Base-by-base conservation (phyloP, 2,329 filamentous ascomycete genomes). In the Paecilomyces formosus region DNA sequence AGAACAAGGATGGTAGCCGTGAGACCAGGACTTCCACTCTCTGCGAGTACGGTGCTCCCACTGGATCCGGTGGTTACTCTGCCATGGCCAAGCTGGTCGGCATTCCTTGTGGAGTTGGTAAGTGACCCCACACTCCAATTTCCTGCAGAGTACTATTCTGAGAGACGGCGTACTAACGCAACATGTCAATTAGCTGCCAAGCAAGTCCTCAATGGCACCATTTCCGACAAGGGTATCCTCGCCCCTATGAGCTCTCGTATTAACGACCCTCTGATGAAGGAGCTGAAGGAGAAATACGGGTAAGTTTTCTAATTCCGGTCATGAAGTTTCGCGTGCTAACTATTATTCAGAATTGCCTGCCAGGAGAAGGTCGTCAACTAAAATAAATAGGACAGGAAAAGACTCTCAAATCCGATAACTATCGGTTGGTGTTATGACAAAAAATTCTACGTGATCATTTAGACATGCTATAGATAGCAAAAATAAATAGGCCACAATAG, bases 161-260 rank as follows among this genome's bases (percentile, higher is more conserved):
- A n/a, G 35, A 39, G 35, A 39, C 1, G 35, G 15, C n/a, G 35
- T 39, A 39, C 35, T 39, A n/a, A 39, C 35, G 35, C n/a, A 2
- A 15, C 6, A 15, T 39, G 6, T n/a, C 35, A 39, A 39, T 39
- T 15, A 39, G 90, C 90, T 52, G 88, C 92, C 61, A 82, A 90
- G 81, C 84, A 88, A 79, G 88, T 94, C 24, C 82, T 93, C 45
- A 81, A 91, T 72, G 88, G 89, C 18, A 88, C 85, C 2, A 85
- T 92, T 61, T 82, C 78, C 53, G 82, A 90, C 73, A 88, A 84
- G 78, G 88, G 88, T 72, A 80, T 94, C 55, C 76, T 95, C 60
- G 91, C 90, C 26, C 90, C 90, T 15, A 89, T 93, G 83, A 86
- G 78, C 66, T 80, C 82, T 60, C 84, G 88, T 69, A 84, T 93